Conservation (phyloP, 2,329 filamentous ascomycete species). For the Sphaerulina musiva region DNA sequence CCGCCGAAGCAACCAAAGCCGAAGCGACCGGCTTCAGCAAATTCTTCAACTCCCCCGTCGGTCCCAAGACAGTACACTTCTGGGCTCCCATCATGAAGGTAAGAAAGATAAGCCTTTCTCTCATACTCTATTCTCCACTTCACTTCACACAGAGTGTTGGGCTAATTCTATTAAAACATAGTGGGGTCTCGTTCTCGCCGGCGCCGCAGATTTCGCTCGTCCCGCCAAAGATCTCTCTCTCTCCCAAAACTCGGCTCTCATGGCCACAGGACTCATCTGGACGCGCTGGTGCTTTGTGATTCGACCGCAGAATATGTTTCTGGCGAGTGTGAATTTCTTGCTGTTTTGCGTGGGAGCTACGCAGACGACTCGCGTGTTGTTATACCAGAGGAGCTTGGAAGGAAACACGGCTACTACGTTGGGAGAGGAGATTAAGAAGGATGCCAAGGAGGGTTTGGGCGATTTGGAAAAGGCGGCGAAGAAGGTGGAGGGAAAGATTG, state of each 20-base stretch:
- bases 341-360: slow-evolving; percentile 79
- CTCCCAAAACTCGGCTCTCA: slow-evolving; percentile 85
- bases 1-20: slow-evolving; percentile 36
- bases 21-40: slow-evolving; percentile 55
- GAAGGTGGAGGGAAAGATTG: slow-evolving; percentile 30
- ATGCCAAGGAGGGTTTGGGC: slow-evolving; percentile 29
- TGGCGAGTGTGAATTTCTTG: slow-evolving; percentile 97
- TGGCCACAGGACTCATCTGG: slow-evolving; percentile 91
- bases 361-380: slow-evolving; percentile 70
- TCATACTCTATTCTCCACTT: neutral
- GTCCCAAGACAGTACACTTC: slow-evolving; percentile 82
- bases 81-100: slow-evolving; percentile 96
- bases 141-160: neutral
- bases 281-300: slow-evolving; percentile 98
- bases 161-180: slow-evolving; percentile 31
- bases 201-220: slow-evolving; percentile 83
- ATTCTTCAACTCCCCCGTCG: slow-evolving; percentile 52
- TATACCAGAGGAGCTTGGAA: slow-evolving; percentile 59
- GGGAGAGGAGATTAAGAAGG: slow-evolving; percentile 38
- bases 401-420: slow-evolving; percentile 32
- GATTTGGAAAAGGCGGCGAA: slow-evolving; percentile 35
- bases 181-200: slow-evolving; percentile 90
- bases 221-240: slow-evolving; percentile 89
- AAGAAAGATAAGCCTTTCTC: neutral
- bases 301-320: slow-evolving; percentile 82